Conservation (phyloP, 169 alveolate species). For the Plasmodium billcollinsi region DNA sequence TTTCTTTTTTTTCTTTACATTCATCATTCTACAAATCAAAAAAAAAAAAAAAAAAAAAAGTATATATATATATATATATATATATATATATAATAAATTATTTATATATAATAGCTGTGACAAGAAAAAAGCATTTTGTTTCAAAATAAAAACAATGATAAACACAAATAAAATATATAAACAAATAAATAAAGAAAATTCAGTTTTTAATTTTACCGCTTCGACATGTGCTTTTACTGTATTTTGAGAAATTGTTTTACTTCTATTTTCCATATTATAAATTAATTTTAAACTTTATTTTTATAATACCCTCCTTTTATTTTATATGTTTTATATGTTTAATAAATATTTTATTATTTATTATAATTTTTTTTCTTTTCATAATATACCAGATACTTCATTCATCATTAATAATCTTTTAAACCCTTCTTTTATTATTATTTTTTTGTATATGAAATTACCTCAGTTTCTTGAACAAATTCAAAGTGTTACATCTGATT, state of each 20-base stretch:
- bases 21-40: constrained; percentile 61
- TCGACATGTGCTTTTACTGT: constrained; percentile 59
- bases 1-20: constrained; percentile 80
- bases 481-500: constrained; percentile 69
- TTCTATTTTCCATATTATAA: constrained; percentile 38
- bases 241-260: constrained; percentile 20
- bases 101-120: background rate
- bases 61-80: background rate
- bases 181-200: background rate
- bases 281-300: background rate
- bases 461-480: constrained; percentile 56
- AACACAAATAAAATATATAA: background rate
- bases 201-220: constrained; percentile 55
- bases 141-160: constrained; percentile 9
- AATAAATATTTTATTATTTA: background rate
- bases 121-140: background rate
- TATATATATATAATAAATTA: background rate
- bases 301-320: background rate
- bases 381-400: background rate
- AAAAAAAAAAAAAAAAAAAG: background rate
- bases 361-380: constrained; percentile 7
- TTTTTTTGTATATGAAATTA: background rate
- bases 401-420: background rate
- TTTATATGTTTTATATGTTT: too few species aligned
- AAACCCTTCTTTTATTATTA: too few species aligned